These are phyloP conservation scores for Globisporangium orthogonon DNA, from an alignment of 352 stramenopile genomes.

Conservation along the genomic window DNA sequence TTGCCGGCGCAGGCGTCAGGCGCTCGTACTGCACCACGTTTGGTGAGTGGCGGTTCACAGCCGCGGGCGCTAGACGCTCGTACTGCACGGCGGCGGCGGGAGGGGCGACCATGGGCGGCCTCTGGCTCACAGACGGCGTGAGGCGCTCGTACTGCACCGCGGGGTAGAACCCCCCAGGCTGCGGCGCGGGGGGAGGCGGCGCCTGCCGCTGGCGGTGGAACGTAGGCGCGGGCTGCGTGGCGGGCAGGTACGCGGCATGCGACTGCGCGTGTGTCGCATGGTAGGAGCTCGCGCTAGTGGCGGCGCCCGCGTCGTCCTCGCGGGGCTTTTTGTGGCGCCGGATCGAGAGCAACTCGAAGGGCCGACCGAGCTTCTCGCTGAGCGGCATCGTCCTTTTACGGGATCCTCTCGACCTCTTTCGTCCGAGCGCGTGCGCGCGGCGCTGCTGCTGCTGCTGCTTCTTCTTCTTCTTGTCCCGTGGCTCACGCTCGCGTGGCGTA, in stretches of 20 bases:
- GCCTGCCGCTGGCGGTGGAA: constrained; percentile 10
- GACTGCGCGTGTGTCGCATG: background rate
- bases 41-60: constrained; percentile 3
- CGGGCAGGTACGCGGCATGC: constrained; percentile 4
- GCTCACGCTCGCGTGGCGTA: no score
- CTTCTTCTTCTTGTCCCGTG: no score
- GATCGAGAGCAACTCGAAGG: constrained; percentile 64
- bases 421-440: background rate
- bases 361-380: constrained; percentile 43
- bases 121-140: constrained; percentile 15
- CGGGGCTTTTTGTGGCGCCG: constrained; percentile 49
- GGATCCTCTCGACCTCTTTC: no score
- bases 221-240: constrained; percentile 6
- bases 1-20: constrained; percentile 22
- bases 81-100: constrained; percentile 27
- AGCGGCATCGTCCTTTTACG: constrained; percentile 25
- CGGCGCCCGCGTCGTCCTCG: constrained; percentile 18
- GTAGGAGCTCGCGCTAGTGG: background rate
- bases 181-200: constrained; percentile 11
- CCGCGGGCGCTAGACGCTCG: constrained; percentile 33
- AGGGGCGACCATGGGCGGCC: constrained; percentile 1
- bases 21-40: constrained; percentile 46
- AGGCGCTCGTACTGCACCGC: constrained; percentile 18
- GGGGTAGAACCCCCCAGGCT: constrained; percentile 19
- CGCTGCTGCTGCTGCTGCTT: no score